These are phyloP conservation scores for Myriosclerotinia duriaeana DNA, from an alignment of 2,329 filamentous ascomycete genomes.

Conservation along the genomic window DNA sequence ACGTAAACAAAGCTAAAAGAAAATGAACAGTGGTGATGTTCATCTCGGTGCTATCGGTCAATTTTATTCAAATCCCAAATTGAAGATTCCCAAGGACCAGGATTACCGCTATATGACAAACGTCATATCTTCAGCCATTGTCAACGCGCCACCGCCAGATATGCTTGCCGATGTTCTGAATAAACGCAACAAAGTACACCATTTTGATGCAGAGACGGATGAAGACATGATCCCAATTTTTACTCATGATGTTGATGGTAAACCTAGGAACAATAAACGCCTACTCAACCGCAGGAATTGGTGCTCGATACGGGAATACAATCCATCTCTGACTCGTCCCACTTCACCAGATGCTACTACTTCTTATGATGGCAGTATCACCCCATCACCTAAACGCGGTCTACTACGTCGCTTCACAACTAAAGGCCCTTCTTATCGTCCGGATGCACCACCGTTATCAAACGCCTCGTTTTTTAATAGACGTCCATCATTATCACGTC, in stretches of 20 bases:
- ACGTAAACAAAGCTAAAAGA: slow-evolving; percentile 30
- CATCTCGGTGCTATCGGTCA: slow-evolving; percentile 90
- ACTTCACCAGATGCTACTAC: slow-evolving; percentile 57
- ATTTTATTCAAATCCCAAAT: slow-evolving; percentile 88
- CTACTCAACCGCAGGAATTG: slow-evolving; percentile 90
- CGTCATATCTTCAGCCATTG: slow-evolving; percentile 89
- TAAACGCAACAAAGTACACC: slow-evolving; percentile 81
- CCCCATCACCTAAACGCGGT: slow-evolving; percentile 36
- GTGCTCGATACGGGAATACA: slow-evolving; percentile 87
- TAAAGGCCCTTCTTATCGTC: slow-evolving; percentile 38
- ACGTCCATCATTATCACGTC: slow-evolving; percentile 45
- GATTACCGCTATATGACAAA: slow-evolving; percentile 98
- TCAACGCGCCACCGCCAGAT: slow-evolving; percentile 84
- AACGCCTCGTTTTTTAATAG: slow-evolving; percentile 43
- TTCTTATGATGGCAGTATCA: slow-evolving; percentile 44
- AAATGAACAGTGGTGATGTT: slow-evolving; percentile 74
- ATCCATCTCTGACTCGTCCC: slow-evolving; percentile 73
- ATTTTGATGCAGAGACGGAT: slow-evolving; percentile 75
- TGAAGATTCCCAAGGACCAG: slow-evolving; percentile 77
- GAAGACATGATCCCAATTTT: slow-evolving; percentile 97
- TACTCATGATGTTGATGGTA: slow-evolving; percentile 82
- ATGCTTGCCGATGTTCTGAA: slow-evolving; percentile 89
- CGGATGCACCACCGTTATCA: slow-evolving; percentile 38
- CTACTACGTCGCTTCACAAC: slow-evolving; percentile 39
- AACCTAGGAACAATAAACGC: slow-evolving; percentile 84